Evolutionary conservation across 768 basidiomycete species (phyloP), one percentile per base, ranked within the genome.

Genomic region (Tephrocybe sp.): DNA sequence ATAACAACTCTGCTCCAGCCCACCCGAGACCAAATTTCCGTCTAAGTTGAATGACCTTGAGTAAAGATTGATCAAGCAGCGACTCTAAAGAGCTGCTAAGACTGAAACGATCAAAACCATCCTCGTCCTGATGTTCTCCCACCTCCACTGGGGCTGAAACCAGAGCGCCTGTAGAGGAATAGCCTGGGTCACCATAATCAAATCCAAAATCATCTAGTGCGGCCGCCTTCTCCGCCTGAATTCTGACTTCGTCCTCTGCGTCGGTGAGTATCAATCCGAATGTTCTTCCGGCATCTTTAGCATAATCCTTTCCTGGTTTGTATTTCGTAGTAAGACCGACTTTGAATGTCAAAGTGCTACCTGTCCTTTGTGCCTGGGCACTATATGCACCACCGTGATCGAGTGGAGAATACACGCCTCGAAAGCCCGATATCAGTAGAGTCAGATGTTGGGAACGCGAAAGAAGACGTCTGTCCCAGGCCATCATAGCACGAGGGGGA

Each of bases 391-490:
- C 83, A 45, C 76, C 74, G 3, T 63, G 54, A 43, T 68, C 60
- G 36, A 84, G 52, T 38, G 78, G 65, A n/a, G 83, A 85, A 65
- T 85, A 82, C 41, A 72, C 58, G 2, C 76, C 73, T 17, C 69
- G 66, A 50, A 80, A 70, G 6, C 84, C 80, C 14, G 79, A 79
- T 13, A 88, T 79, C 22, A 88, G 73, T n/a, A 89, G 74, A 5
- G 79, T 80, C 41, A 89, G 70, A 66, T 86, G 72, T 17, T 79
- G 78, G 11, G 76, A 68, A 26, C 75, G 72, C 4, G 79, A 72
- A 17, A 88, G 72, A 5, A 89, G 74, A 8, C 77, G 77, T 12
- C 79, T 72, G 59, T 89, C 87, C 87, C 87, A 89, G 19, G 86
- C 85, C 65, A 86, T 78, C 30, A 89, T 69, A 9, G 85, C 85